Evolutionary conservation across 345 rosid species (phyloP), one percentile per base, ranked within the genome.

Genomic region (Carallia brachiata): DNA sequence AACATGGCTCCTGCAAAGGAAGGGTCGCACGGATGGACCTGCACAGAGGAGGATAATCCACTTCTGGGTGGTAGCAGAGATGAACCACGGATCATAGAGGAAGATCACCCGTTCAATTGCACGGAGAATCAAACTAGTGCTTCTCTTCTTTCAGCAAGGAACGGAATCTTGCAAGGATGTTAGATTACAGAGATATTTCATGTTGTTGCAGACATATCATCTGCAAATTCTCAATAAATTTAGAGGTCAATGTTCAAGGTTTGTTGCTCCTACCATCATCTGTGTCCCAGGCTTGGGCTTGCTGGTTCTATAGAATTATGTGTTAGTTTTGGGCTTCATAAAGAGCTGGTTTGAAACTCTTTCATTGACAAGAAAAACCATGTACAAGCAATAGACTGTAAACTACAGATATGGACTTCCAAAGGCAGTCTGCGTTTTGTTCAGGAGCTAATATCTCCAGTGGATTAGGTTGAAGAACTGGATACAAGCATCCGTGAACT

Each of bases 41-140:
- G 19, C 57, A 64, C 56, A 1, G 78, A 60, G 53, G 84, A 84
- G 64, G 75, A 75, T 66, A 77, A 76, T 57, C 83, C 85, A 32
- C 81, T 88, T 61, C 10, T 88, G 73, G 79, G n/a, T 1, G 64
- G 61, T 19, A 68, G 61, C 31, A 73, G 50, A 50, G 81, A 75
- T 53, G 79, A 76, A 66, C 17, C 32, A 8, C 31, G 31, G 16
- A 31, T 18, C 16, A 37, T 53, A 4, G 85, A 78, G 37, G 85
- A 83, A 40, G 77, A 75, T 75, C 90, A 88, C 50, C 89, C 93
- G 17, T 88, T 86, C 71, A 71, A 39, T 63, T 17, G 12, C 30
- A 19, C 70, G 0, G 86, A 79, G 65, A 78, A 69, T 28, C 79
- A 69, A 65, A 59, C 73, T 31, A 54, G 68, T 7, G 66, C 75